Evolutionary conservation across 2,329 filamentous ascomycete species (phyloP), one percentile per base, ranked within the genome.

Genomic region (Colletotrichum spinosum): DNA sequence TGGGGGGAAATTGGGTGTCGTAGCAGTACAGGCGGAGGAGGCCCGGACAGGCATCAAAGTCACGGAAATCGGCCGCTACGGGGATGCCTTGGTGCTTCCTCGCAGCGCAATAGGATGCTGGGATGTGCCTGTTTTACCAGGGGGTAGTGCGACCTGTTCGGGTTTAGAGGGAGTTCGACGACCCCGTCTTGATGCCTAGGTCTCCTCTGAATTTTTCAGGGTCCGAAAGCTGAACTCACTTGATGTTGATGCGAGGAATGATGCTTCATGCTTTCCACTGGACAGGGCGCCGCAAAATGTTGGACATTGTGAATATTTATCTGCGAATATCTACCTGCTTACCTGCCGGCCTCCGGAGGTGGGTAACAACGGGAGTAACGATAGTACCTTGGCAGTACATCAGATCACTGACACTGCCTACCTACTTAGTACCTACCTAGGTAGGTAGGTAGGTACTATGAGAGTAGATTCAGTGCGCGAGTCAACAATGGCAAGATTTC

Each of bases 131-230:
- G 25, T 25, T 25, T 25, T 25, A 25, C 25, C 25, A 13, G 41
- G 44, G 55, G 34, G 9, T 38, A 25, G 25, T 25, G 25, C 13
- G 44, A 10, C 57, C 58, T 35, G 35, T 65, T 65, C 62, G 15
- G 62, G 62, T 25, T 42, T 62, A 62, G 53, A 25, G 50, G 52
- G 58, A 56, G 58, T 65, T 65, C 58, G 57, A 55, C 35, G n/a
- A 15, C 44, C 41, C 56, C 35, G 56, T 56, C n/a, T 37, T 57
- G 37, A 10, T 41, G 35, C n/a, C 15, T 35, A 33, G 44, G 37
- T 61, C 34, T 38, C 41, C 48, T 52, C 25, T 25, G 58, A 52
- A 57, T 44, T 42, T 65, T 62, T 52, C 58, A 65, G 58, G 62
- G 62, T 62, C 62, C 52, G 25, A 25, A 4, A 25, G 25, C 25